phyloP scores from a whole-genome alignment of 1,284 basidiomycete genomes.

The Fomitiporia mediterranea region DNA sequence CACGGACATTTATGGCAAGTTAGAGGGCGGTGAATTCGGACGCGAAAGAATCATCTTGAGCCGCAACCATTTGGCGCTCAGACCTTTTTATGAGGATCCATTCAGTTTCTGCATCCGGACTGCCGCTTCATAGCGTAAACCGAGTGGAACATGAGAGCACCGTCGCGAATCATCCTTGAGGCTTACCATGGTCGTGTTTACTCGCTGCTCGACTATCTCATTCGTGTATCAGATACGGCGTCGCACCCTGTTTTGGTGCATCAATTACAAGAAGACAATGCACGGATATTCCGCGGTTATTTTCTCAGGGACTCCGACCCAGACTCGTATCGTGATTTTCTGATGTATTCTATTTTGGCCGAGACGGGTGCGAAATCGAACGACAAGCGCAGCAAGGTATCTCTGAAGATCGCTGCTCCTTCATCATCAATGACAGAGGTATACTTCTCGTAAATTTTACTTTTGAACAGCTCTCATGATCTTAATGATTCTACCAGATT shows the following conservation, averaged over 20 bases:
- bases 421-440: constrained; percentile 56
- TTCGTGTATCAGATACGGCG: background rate
- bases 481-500: constrained; percentile 35
- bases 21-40: too few species aligned
- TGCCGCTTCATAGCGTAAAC: too few species aligned
- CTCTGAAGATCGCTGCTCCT: constrained; percentile 31
- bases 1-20: too few species aligned
- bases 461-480: too few species aligned
- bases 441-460: constrained; percentile 20
- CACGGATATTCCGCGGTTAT: background rate
- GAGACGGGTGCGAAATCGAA: constrained; percentile 18
- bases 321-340: constrained; percentile 35
- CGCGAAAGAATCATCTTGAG: too few species aligned
- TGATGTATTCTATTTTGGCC: constrained; percentile 44
- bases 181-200: constrained; percentile 13
- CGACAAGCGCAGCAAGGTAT: constrained; percentile 18
- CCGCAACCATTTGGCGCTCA: too few species aligned
- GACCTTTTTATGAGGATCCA: too few species aligned
- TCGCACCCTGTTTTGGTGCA: background rate
- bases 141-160: background rate
- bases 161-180: constrained; percentile 9
- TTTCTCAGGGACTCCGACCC: constrained; percentile 33
- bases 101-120: too few species aligned
- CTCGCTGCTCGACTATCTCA: constrained; percentile 12
- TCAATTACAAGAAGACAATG: background rate